Base-by-base conservation (phyloP, 352 stramenopile species). In the Halophytophthora polymorphica region DNA sequence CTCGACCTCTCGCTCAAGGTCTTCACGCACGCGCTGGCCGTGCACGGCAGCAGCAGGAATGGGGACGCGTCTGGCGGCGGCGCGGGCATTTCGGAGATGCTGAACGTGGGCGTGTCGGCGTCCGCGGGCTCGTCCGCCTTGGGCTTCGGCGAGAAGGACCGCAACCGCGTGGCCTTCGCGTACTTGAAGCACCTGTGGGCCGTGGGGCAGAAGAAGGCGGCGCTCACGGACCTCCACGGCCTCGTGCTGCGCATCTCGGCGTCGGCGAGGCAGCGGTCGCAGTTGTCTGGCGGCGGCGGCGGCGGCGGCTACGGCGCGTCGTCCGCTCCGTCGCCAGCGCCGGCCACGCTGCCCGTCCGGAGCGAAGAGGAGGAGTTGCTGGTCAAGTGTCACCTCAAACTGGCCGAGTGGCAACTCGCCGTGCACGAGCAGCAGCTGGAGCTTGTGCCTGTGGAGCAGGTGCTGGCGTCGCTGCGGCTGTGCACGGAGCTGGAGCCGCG, bases 131-230 rank as follows among this genome's bases (percentile, higher is more conserved):
- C 47, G n/a, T 53, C 58, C 10, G 58, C 69, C 1, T 81, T 89
- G 21, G 81, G 77, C 0, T 91, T 89, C 49, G 78, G 77, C 2
- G 80, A 92, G 36, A 93, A 96, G 23, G 91, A 98, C 52, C 90
- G 97, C 42, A 84, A 90, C 18, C 79, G 96, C 13, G 96, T 93
- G 11, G 73, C 93, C 31, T 98, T 98, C 67, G 96, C 94, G 29
- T 98, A 95, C 66, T 62, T 98, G 23, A 98, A 98, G 64, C 95
- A 98, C 50, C 62, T 97, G 6, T 98, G 94, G 94, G 77, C 86
- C 19, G 88, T 91, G 23, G 90, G 77, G 37, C 69, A 97, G 21
- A 90, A 90, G 58, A 67, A 85, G 36, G 88, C 97, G 69, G 93
- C 94, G 8, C 77, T 98, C 10, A 59, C 73, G 12, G 77, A 97